A percentile compares a stretch with the other conserved stretches of the same genome.
Conservation (phyloP, 176 grass and related monocot genomes). For the Olyra latifolia region DNA sequence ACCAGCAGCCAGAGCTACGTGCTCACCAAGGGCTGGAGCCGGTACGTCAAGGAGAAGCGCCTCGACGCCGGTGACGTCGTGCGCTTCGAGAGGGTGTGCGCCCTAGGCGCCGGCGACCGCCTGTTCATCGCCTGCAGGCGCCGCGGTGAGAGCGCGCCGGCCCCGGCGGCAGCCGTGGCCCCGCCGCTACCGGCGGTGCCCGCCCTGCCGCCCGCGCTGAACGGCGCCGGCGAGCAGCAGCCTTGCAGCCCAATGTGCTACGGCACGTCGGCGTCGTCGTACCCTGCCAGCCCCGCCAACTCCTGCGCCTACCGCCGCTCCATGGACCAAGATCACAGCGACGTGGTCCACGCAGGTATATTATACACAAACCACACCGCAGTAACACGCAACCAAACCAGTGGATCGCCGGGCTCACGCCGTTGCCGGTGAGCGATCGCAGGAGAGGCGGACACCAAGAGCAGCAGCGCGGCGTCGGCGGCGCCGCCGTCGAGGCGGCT, state of each 20-base stretch:
- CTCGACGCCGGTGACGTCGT: slow-evolving; percentile 69
- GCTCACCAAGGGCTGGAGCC: slow-evolving; percentile 87
- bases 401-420: slow-evolving; percentile 20
- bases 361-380: slow-evolving; percentile 16
- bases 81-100: slow-evolving; percentile 51
- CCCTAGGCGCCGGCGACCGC: slow-evolving; percentile 35
- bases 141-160: slow-evolving; percentile 28
- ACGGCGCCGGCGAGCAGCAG: slow-evolving; percentile 37
- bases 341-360: slow-evolving; percentile 53
- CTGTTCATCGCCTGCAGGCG: slow-evolving; percentile 75
- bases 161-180: not conserved
- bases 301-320: slow-evolving; percentile 41
- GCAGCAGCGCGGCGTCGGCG: slow-evolving; percentile 33
- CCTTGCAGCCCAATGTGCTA: slow-evolving; percentile 67
- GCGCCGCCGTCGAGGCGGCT: slow-evolving; percentile 52
- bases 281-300: slow-evolving; percentile 53
- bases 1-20: slow-evolving; percentile 81
- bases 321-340: slow-evolving; percentile 38
- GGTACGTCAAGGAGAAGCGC: slow-evolving; percentile 79
- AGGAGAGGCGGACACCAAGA: slow-evolving; percentile 50
- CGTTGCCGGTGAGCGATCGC: slow-evolving; percentile 19
- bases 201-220: slow-evolving; percentile 10
- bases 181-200: slow-evolving; percentile 16
- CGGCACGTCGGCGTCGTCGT: slow-evolving; percentile 52
- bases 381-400: not conserved